Conservation (phyloP, 1,284 basidiomycete species). For the Trichosporon ovoides region DNA sequence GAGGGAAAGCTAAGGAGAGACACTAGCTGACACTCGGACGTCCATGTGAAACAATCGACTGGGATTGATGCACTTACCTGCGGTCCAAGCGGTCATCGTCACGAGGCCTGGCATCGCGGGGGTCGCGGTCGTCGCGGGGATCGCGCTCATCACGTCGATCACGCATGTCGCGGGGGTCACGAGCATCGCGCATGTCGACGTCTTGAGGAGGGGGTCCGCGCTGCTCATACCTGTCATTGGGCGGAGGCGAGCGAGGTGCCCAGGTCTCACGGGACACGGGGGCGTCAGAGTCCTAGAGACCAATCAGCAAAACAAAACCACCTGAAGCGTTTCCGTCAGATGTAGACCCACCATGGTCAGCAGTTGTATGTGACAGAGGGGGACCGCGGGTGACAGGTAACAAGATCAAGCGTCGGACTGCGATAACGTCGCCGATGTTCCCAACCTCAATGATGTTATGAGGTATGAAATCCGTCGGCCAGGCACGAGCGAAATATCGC, state of each 20-base stretch:
- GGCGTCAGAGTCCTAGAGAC: slow-evolving; percentile 20
- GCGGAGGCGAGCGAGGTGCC: slow-evolving; percentile 29
- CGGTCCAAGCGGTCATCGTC: slow-evolving; percentile 1
- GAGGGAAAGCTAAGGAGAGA: not conserved
- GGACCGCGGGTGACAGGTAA: too few relatives aligned
- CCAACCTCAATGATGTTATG: too few relatives aligned
- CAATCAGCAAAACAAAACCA: not conserved
- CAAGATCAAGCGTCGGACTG: too few relatives aligned
- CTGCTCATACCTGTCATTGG: slow-evolving; percentile 16
- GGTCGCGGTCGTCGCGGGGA: not conserved
- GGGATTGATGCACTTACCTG: not conserved
- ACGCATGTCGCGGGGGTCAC: not conserved
- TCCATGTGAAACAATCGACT: not conserved
- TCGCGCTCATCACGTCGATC: slow-evolving; percentile 8
- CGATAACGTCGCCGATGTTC: too few relatives aligned
- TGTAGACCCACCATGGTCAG: not conserved
- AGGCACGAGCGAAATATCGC: too few relatives aligned
- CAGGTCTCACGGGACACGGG: slow-evolving; percentile 39
- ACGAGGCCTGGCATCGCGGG: not conserved
- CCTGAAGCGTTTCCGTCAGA: not conserved
- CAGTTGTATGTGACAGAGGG: not conserved
- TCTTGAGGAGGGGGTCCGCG: slow-evolving; percentile 14
- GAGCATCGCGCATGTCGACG: slow-evolving; percentile 12
- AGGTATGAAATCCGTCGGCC: too few relatives aligned
- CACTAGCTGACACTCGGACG: not conserved